These are phyloP conservation scores for Boletales sp. DNA, from an alignment of 768 basidiomycete genomes.

Conservation along the genomic window DNA sequence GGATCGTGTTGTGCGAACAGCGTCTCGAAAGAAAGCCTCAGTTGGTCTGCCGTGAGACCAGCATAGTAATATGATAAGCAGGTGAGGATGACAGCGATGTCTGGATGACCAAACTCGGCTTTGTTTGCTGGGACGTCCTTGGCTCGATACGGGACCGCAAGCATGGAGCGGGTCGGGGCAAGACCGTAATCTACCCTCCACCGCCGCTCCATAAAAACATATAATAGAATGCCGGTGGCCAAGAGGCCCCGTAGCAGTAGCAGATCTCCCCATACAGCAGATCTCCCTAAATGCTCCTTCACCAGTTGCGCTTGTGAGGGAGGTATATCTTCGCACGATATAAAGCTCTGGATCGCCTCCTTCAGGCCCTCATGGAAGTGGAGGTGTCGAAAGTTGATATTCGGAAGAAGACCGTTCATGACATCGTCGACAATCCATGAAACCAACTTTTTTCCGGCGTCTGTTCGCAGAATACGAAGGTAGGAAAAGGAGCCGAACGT, in stretches of 20 bases:
- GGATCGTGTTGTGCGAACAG: constrained; percentile 17
- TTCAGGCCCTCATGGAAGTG: neutral
- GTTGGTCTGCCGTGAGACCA: constrained; percentile 16
- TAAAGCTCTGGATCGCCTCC: constrained; percentile 10
- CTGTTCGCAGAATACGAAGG: constrained; percentile 10
- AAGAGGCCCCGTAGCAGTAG: constrained; percentile 33
- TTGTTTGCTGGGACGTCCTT: constrained; percentile 22
- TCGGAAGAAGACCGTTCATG: constrained; percentile 5
- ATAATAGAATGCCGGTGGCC: constrained; percentile 17
- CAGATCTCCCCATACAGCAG: constrained; percentile 14
- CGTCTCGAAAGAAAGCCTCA: constrained; percentile 13
- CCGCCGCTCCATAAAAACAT: constrained; percentile 19
- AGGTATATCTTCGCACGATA: constrained; percentile 9
- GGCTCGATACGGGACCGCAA: constrained; percentile 27
- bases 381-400: constrained; percentile 1
- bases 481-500: constrained; percentile 6
- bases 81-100: constrained; percentile 15
- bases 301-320: neutral
- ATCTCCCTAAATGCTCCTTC: neutral
- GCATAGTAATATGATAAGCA: constrained; percentile 22
- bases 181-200: constrained; percentile 27
- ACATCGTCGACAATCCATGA: constrained; percentile 7
- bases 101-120: constrained; percentile 28
- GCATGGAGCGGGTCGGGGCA: constrained; percentile 6
- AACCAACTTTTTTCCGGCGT: constrained; percentile 5